phyloP scores from a whole-genome alignment of 176 grass and related monocot genomes.

The Carex kokanica region DNA sequence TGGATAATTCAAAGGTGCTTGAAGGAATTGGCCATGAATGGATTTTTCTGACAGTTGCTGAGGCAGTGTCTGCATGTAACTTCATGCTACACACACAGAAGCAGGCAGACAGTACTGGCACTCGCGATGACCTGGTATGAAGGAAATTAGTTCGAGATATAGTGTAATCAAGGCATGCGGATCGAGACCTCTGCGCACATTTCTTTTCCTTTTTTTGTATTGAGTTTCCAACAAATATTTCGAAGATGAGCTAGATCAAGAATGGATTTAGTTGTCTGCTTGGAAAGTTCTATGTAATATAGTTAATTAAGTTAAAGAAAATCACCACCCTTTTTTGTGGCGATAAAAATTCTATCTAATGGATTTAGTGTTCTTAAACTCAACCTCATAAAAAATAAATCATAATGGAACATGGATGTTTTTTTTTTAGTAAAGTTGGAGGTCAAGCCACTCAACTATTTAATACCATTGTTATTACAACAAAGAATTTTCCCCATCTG shows the following conservation, averaged over 20 bases:
- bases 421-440: too few relatives aligned
- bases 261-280: background rate
- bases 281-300: conserved; percentile 22
- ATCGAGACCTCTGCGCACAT: background rate
- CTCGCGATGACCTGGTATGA: conserved; percentile 50
- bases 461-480: too few relatives aligned
- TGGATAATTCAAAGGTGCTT: conserved; percentile 56
- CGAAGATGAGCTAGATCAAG: background rate
- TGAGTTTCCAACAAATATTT: background rate
- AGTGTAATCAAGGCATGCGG: too few relatives aligned
- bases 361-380: background rate
- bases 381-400: background rate
- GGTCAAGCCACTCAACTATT: too few relatives aligned
- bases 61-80: conserved; percentile 56
- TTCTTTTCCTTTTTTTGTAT: background rate
- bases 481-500: too few relatives aligned
- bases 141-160: background rate
- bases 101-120: background rate
- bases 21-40: conserved; percentile 58
- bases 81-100: conserved; percentile 37
- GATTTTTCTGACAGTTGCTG: conserved; percentile 59
- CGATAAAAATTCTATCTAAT: background rate
- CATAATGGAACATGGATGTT: too few relatives aligned
- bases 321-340: background rate
- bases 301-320: background rate